Evolutionary conservation across 2,329 filamentous ascomycete genomes (phyloP).

Genomic region (Berkeleyomyces basicola): DNA sequence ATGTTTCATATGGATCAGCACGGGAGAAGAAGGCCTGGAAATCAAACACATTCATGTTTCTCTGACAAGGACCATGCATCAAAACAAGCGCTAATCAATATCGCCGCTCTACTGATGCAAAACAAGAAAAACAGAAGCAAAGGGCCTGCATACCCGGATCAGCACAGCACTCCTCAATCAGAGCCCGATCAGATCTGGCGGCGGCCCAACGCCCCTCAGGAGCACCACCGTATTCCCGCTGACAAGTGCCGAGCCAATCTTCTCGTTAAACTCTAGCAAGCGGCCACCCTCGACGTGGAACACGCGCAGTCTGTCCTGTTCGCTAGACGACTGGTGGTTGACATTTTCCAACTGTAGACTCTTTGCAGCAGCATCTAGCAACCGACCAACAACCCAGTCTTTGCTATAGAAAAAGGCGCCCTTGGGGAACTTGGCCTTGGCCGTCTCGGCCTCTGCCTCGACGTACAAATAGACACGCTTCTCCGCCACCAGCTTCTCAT

Average conservation of each 20-base stretch:
- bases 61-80: neutral
- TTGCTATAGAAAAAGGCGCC: conserved; percentile 65
- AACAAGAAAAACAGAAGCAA: neutral
- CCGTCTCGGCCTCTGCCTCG: conserved; percentile 76
- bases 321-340: conserved; percentile 60
- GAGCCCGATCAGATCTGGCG: conserved; percentile 52
- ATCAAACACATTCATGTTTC: neutral
- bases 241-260: conserved; percentile 54
- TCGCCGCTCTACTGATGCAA: neutral
- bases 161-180: conserved; percentile 16
- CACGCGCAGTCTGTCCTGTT: conserved; percentile 66
- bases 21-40: neutral
- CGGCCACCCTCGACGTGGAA: conserved; percentile 88
- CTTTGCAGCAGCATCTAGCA: conserved; percentile 63
- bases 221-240: conserved; percentile 85
- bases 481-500: conserved; percentile 60
- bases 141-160: neutral
- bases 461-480: conserved; percentile 85
- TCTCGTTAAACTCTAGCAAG: conserved; percentile 74
- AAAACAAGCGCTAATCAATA: neutral
- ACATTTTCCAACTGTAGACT: conserved; percentile 65
- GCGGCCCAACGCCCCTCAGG: conserved; percentile 67
- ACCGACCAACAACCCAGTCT: conserved; percentile 78
- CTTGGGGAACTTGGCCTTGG: conserved; percentile 65
- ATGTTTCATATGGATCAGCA: neutral